Evolutionary conservation across 2,329 filamentous ascomycete genomes (phyloP).

Genomic region (Penicillium occitanis): DNA sequence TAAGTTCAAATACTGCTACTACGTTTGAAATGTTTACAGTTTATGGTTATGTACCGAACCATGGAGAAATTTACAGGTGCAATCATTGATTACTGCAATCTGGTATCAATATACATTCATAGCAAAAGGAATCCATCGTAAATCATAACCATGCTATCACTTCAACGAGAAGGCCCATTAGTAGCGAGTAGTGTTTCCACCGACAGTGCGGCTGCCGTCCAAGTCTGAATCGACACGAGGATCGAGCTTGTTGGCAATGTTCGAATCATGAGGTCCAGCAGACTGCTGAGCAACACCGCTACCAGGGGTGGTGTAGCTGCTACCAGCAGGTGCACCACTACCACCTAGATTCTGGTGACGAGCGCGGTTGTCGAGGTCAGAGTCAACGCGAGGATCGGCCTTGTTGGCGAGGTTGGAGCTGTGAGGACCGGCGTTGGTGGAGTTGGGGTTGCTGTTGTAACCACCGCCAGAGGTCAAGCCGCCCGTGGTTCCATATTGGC

Average conservation of each 20-base stretch:
- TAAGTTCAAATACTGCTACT: no score
- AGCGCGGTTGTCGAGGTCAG: slow-evolving; percentile 23
- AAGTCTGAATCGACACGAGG: slow-evolving; percentile 57
- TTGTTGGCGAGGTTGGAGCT: slow-evolving; percentile 36
- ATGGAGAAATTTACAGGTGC: background rate
- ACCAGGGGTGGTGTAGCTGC: slow-evolving; percentile 22
- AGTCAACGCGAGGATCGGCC: slow-evolving; percentile 45
- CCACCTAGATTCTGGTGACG: slow-evolving; percentile 20
- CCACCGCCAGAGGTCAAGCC: slow-evolving; percentile 16
- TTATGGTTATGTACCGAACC: no score
- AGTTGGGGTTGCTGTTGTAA: slow-evolving; percentile 23
- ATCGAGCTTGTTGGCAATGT: slow-evolving; percentile 51
- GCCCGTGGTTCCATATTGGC: slow-evolving; percentile 14
- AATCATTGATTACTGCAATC: slow-evolving; percentile 6
- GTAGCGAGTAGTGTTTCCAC: slow-evolving; percentile 15
- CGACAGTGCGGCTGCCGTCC: slow-evolving; percentile 27
- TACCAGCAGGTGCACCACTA: slow-evolving; percentile 15
- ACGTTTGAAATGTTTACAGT: no score
- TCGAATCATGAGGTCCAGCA: slow-evolving; percentile 46
- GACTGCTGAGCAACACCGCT: slow-evolving; percentile 21
- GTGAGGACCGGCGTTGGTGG: slow-evolving; percentile 40
- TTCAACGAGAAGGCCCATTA: background rate
- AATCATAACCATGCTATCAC: background rate
- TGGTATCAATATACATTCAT: slow-evolving; percentile 5
- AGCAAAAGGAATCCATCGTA: background rate